phyloP scores from a whole-genome alignment of 768 basidiomycete genomes.

The Russula olivacea region DNA sequence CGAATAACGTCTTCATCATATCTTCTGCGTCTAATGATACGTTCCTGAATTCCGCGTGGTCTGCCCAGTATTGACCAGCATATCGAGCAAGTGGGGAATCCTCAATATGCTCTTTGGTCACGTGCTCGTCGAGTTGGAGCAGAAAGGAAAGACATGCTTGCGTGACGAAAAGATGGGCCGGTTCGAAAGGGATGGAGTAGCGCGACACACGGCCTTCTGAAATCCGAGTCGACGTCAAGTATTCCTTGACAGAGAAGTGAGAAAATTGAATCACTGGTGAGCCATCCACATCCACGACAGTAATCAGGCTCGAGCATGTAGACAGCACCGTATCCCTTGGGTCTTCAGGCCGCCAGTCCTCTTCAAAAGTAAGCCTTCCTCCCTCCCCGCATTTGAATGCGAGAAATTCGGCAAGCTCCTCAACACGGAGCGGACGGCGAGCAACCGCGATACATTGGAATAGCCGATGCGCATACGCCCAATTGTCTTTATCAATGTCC shows the following conservation, averaged over 20 bases:
- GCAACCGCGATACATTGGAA: neutral
- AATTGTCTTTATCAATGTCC: neutral
- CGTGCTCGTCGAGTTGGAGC: neutral
- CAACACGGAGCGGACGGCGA: neutral
- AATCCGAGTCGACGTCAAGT: neutral
- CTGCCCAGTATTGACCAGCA: neutral
- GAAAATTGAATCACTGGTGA: neutral
- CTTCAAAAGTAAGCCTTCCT: neutral
- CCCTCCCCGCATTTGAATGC: neutral
- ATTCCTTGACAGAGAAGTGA: constrained; percentile 3
- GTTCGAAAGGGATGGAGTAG: neutral
- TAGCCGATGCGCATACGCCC: neutral
- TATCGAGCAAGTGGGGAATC: neutral
- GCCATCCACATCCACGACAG: neutral
- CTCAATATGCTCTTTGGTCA: neutral
- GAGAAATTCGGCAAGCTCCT: constrained; percentile 4
- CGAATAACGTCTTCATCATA: neutral
- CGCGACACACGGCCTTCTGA: neutral
- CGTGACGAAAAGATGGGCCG: neutral
- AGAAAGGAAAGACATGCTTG: neutral
- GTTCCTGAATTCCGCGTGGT: neutral
- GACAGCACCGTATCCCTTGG: neutral
- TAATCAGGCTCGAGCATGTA: constrained; percentile 1
- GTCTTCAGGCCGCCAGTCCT: neutral
- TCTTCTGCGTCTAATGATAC: neutral